phyloP scores from a whole-genome alignment of 768 basidiomycete species.

The Paxillus involutus region DNA sequence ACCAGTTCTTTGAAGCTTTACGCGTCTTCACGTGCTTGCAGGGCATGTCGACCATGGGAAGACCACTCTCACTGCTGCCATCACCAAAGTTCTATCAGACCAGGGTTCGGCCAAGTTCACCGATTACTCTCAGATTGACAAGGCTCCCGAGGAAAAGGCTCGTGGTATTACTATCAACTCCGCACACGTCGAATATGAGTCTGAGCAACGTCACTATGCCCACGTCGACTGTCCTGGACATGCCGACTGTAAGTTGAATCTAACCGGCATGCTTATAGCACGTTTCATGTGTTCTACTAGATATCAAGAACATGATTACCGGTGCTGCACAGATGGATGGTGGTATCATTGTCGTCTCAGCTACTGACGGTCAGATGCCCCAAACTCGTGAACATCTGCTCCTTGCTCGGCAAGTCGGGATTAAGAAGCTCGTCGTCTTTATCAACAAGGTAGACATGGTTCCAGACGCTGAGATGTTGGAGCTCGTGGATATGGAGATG shows the following conservation, averaged over 20 bases:
- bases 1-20: neutral
- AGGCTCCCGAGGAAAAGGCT: slow-evolving; percentile 98
- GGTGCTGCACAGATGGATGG: slow-evolving; percentile 99
- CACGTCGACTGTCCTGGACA: slow-evolving; percentile 98
- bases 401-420: slow-evolving; percentile 96
- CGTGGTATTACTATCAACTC: slow-evolving; percentile 99
- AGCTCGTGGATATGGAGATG: slow-evolving; percentile 99
- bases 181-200: slow-evolving; percentile 98
- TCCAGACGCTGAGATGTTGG: slow-evolving; percentile 96
- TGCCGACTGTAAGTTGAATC: slow-evolving; percentile 73
- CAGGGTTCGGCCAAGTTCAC: slow-evolving; percentile 80
- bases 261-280: slow-evolving; percentile 1
- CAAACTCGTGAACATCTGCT: slow-evolving; percentile 98
- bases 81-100: slow-evolving; percentile 88
- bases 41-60: slow-evolving; percentile 99
- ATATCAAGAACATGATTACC: slow-evolving; percentile 99
- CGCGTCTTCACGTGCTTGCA: slow-evolving; percentile 16
- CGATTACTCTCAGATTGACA: slow-evolving; percentile 97
- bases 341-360: slow-evolving; percentile 94
- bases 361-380: slow-evolving; percentile 99
- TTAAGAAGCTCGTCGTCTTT: slow-evolving; percentile 97
- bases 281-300: slow-evolving; percentile 37
- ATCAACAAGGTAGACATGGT: slow-evolving; percentile 99
- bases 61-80: slow-evolving; percentile 94
- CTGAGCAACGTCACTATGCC: slow-evolving; percentile 84